Conservation (phyloP, 2,329 filamentous ascomycete genomes). For the Pseudopyrenochaeta lycopersici region DNA sequence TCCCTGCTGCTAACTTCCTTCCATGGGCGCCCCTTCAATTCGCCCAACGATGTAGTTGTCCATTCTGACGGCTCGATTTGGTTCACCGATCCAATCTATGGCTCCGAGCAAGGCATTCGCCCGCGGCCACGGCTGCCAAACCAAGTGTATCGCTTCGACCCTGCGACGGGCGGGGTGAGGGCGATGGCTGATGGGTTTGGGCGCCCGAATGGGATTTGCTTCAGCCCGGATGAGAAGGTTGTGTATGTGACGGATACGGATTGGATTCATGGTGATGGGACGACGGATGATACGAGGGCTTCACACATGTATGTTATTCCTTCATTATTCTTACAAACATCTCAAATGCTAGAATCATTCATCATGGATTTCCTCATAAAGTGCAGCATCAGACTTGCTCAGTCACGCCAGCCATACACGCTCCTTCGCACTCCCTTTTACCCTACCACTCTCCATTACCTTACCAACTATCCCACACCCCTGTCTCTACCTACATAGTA, state of each 20-base stretch:
- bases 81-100: conserved; percentile 56
- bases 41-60: conserved; percentile 51
- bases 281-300: conserved; percentile 15
- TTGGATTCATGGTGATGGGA: conserved; percentile 28
- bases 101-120: conserved; percentile 30
- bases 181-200: conserved; percentile 51
- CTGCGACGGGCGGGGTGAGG: conserved; percentile 43
- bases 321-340: too few relatives aligned
- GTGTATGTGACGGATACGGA: conserved; percentile 56
- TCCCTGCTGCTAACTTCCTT: conserved; percentile 51
- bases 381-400: too few relatives aligned
- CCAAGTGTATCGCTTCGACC: conserved; percentile 52
- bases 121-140: conserved; percentile 32
- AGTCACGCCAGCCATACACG: too few relatives aligned
- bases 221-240: conserved; percentile 50
- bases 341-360: too few relatives aligned
- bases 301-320: conserved; percentile 21
- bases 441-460: too few relatives aligned
- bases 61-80: conserved; percentile 54
- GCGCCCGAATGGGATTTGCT: conserved; percentile 55
- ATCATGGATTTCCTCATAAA: too few relatives aligned
- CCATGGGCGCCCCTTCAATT: conserved; percentile 55
- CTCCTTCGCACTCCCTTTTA: too few relatives aligned
- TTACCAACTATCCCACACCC: too few relatives aligned
- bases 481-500: too few relatives aligned